phyloP scores from a whole-genome alignment of 1,139 yeast genomes.

The Nakaseomyces delphensis region DNA sequence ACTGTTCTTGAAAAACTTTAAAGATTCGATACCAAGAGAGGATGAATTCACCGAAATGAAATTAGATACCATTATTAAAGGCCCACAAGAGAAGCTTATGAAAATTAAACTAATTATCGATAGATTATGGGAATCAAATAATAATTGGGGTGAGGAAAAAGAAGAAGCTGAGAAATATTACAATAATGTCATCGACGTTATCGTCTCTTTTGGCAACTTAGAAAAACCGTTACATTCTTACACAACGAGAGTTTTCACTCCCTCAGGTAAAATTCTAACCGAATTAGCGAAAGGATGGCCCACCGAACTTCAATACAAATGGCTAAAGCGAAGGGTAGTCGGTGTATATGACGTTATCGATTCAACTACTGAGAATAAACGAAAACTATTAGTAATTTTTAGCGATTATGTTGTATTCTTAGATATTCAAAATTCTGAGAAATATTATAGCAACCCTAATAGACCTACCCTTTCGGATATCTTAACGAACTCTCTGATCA shows the following conservation, averaged over 20 bases:
- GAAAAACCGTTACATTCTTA: slow-evolving; percentile 37
- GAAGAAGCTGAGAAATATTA: slow-evolving; percentile 39
- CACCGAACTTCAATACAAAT: slow-evolving; percentile 71
- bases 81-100: slow-evolving; percentile 58
- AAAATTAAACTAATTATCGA: slow-evolving; percentile 59
- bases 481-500: slow-evolving; percentile 79
- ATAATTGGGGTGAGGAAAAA: slow-evolving; percentile 34
- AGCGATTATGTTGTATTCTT: slow-evolving; percentile 70
- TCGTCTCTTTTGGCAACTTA: slow-evolving; percentile 72
- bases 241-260: slow-evolving; percentile 69
- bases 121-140: slow-evolving; percentile 41
- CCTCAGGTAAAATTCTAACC: slow-evolving; percentile 79
- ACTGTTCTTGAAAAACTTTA: slow-evolving; percentile 29
- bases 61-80: slow-evolving; percentile 61
- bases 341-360: slow-evolving; percentile 57
- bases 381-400: slow-evolving; percentile 58
- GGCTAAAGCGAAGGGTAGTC: slow-evolving; percentile 79
- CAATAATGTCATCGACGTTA: slow-evolving; percentile 50
- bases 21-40: slow-evolving; percentile 20
- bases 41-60: slow-evolving; percentile 44
- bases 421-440: slow-evolving; percentile 34
- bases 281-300: slow-evolving; percentile 89
- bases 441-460: slow-evolving; percentile 34
- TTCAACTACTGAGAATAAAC: slow-evolving; percentile 20
- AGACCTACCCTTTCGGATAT: slow-evolving; percentile 66